These are phyloP conservation scores for Ophiostoma angusticollis DNA, from an alignment of 2,329 filamentous ascomycete genomes.

Conservation along the genomic window DNA sequence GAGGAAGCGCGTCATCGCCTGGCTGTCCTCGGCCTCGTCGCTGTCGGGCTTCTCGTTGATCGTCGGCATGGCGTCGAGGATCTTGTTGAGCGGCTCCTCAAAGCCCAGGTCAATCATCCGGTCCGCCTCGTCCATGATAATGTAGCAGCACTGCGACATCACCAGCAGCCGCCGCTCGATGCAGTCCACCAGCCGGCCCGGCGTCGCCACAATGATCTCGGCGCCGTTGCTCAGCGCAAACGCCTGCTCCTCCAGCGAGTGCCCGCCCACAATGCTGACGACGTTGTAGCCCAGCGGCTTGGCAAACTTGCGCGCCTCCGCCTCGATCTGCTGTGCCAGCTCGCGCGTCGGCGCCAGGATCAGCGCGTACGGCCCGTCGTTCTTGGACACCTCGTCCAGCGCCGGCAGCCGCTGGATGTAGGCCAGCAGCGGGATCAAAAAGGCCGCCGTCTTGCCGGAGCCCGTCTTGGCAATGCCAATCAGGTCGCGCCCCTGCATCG, in stretches of 20 bases:
- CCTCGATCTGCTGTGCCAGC: conserved; percentile 92
- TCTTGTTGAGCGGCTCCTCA: conserved; percentile 95
- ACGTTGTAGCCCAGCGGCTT: conserved; percentile 82
- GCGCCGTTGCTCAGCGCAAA: conserved; percentile 83
- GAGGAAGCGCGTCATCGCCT: conserved; percentile 71
- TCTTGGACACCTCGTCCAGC: conserved; percentile 73
- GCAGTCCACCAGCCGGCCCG: conserved; percentile 91
- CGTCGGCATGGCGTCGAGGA: conserved; percentile 85
- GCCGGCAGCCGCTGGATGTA: conserved; percentile 88
- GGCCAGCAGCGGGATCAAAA: conserved; percentile 79
- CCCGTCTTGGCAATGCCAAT: conserved; percentile 96
- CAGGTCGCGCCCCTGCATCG: conserved; percentile 82
- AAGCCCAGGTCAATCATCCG: conserved; percentile 98
- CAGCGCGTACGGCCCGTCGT: conserved; percentile 93
- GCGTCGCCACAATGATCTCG: conserved; percentile 97
- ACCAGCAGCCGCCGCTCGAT: conserved; percentile 88
- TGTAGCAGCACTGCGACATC: conserved; percentile 90
- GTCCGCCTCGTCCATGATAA: conserved; percentile 99
- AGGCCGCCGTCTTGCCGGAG: conserved; percentile 96
- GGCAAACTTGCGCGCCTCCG: conserved; percentile 87
- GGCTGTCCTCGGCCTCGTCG: conserved; percentile 76
- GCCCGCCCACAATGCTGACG: conserved; percentile 95
- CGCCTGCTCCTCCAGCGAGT: conserved; percentile 85
- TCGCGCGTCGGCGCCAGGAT: conserved; percentile 94
- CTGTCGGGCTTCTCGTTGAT: conserved; percentile 90